These are phyloP conservation scores for Nigrospora oryzae DNA, from an alignment of 2,329 filamentous ascomycete species.

Conservation along the genomic window DNA sequence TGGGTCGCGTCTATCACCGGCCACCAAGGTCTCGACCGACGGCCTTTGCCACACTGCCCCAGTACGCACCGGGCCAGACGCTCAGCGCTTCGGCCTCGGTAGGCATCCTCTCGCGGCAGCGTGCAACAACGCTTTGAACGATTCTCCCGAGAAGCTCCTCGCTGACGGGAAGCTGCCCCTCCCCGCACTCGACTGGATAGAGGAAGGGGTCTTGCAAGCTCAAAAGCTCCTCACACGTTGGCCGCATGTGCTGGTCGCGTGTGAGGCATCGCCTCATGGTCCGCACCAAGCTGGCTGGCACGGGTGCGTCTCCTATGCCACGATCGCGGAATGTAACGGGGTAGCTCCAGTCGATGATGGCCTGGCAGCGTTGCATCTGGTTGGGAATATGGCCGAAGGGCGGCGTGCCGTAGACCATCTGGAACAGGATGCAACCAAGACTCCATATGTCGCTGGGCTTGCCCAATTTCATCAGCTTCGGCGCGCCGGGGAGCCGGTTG, in stretches of 20 bases:
- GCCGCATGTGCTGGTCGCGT: constrained; percentile 53
- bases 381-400: constrained; percentile 90
- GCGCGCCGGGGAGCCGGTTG: constrained; percentile 7
- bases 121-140: constrained; percentile 52
- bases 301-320: constrained; percentile 56
- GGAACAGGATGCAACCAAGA: constrained; percentile 91
- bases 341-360: constrained; percentile 74
- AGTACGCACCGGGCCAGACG: constrained; percentile 54
- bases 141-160: constrained; percentile 55
- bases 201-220: constrained; percentile 52
- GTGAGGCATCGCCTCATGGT: constrained; percentile 57
- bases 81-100: constrained; percentile 46
- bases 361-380: constrained; percentile 77
- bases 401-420: constrained; percentile 95
- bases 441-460: constrained; percentile 97
- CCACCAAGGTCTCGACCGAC: constrained; percentile 7
- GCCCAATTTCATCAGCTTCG: constrained; percentile 86
- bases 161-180: constrained; percentile 48
- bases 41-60: constrained; percentile 48
- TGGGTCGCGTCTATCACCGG: not conserved
- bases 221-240: constrained; percentile 56
- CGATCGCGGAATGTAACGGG: constrained; percentile 62
- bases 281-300: constrained; percentile 49
- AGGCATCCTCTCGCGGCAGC: constrained; percentile 50
- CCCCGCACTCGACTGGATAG: constrained; percentile 49